Conservation (phyloP, 2,329 filamentous ascomycete species). For the Dothistroma septosporum region DNA sequence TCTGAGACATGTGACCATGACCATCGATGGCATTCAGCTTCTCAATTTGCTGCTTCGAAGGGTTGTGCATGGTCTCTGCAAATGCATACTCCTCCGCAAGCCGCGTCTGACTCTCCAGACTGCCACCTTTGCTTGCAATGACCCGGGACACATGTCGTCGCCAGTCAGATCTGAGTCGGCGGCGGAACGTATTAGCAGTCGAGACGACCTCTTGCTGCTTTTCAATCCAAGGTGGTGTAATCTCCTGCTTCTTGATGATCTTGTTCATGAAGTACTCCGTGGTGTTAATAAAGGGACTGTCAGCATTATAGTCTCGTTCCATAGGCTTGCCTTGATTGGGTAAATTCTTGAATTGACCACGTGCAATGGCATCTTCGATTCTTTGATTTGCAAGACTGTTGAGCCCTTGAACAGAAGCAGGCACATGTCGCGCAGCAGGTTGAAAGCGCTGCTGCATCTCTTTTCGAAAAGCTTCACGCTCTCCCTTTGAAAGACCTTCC, state of each 20-base stretch:
- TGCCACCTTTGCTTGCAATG: slow-evolving; percentile 74
- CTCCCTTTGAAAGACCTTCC: slow-evolving; percentile 61
- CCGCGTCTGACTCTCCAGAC: slow-evolving; percentile 66
- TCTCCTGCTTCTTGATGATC: slow-evolving; percentile 93
- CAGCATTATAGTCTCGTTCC: slow-evolving; percentile 75
- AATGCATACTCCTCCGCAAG: slow-evolving; percentile 69
- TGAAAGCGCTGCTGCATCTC: slow-evolving; percentile 79
- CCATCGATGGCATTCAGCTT: slow-evolving; percentile 44
- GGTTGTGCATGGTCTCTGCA: slow-evolving; percentile 66
- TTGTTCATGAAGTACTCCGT: slow-evolving; percentile 99
- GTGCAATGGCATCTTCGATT: slow-evolving; percentile 89
- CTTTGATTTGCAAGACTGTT: slow-evolving; percentile 81
- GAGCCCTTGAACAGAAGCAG: slow-evolving; percentile 72
- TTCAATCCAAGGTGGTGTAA: slow-evolving; percentile 97
- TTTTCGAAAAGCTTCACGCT: slow-evolving; percentile 65
- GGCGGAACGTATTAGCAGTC: slow-evolving; percentile 65
- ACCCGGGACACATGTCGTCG: slow-evolving; percentile 72
- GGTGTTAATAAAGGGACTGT: slow-evolving; percentile 87
- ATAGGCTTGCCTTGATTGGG: slow-evolving; percentile 67
- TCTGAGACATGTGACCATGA: slow-evolving; percentile 48
- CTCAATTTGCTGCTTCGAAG: slow-evolving; percentile 44
- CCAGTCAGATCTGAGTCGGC: slow-evolving; percentile 77
- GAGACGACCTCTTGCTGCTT: slow-evolving; percentile 87
- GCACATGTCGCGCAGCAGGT: slow-evolving; percentile 66
- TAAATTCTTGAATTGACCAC: slow-evolving; percentile 85